These are phyloP conservation scores for Globisporangium cystogenes DNA, from an alignment of 352 stramenopile species.

Conservation along the genomic window DNA sequence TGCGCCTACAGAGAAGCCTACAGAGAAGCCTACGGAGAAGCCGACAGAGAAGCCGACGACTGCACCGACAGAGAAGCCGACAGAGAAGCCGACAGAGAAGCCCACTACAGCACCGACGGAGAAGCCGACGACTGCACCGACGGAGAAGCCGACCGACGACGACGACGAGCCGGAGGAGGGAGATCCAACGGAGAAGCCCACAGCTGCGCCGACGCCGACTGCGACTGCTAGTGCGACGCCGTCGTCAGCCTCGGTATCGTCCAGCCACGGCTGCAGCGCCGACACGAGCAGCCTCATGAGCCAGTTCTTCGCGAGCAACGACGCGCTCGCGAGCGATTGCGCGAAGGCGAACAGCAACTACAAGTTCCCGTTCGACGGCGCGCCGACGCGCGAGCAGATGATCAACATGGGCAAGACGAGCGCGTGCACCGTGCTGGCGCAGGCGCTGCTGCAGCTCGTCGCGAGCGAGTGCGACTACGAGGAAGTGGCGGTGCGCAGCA, in stretches of 20 bases:
- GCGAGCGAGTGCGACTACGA: conserved; percentile 14
- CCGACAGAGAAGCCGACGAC: background rate
- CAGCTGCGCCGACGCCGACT: background rate
- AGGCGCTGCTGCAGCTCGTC: conserved; percentile 12
- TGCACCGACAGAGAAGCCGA: background rate
- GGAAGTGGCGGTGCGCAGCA: conserved; percentile 13
- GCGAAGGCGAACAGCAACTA: conserved; percentile 12
- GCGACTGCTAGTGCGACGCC: background rate
- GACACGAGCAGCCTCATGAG: conserved; percentile 7
- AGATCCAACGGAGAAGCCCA: background rate
- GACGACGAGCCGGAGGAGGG: background rate
- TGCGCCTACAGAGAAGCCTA: too few relatives aligned
- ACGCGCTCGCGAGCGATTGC: conserved; percentile 15
- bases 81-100: background rate
- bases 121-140: background rate
- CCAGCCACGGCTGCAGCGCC: conserved; percentile 5
- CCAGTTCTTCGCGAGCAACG: conserved; percentile 17
- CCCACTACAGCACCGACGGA: background rate
- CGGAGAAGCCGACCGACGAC: background rate
- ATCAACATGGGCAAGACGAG: conserved; percentile 13
- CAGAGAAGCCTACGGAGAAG: background rate
- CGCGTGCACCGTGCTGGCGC: conserved; percentile 12
- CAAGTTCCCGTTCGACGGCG: conserved; percentile 20
- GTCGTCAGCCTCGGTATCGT: background rate
- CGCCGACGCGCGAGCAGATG: conserved; percentile 12